Evolutionary conservation across 768 basidiomycete genomes (phyloP), one percentile per base, ranked within the genome.

Genomic region (Lactarius hatsudake): DNA sequence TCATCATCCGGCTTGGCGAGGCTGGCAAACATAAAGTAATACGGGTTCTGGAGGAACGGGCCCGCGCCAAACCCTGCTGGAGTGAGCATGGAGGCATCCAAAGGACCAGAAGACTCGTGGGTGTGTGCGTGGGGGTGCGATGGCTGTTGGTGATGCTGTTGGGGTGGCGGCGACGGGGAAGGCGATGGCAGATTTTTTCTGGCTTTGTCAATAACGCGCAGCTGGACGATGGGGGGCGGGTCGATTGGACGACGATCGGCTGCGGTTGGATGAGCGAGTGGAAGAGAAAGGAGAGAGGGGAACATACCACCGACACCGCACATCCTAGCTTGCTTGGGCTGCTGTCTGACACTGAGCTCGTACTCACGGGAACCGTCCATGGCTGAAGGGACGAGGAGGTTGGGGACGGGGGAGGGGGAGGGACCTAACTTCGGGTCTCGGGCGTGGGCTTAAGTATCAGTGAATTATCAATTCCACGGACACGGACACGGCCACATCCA

Each of bases 181-280:
- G 71, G 63, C 30, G 67, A 72, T 32, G 72, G 69, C 1, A 69
- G 20, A 30, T 74, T 74, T 34, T 75, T 79, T 38, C 76, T 74
- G 32, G 78, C 72, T 10, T 86, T 87, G 78, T 94, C 90, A 72
- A 93, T 81, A 63, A 97, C 92, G 63, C 90, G 87, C 9, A 98
- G 86, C 76, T 96, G 94, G n/a, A 98, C 88, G 78, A 98, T 95
- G 20, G 96, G 95, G 1, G 95, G 94, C 0, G 96, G 96, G 81
- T 98, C 95, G 75, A 98, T 94, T 2, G 96, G 95, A 43, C 95
- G 84, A n/a, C 95, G 85, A 83, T 96, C 96, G 63, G 93, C 94
- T 91, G 79, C 61, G 65, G 63, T 38, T 58, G 63, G 45, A 42
- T 40, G 45, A 38, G 30, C 5, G 53, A 18, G 48, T 10, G 53